Evolutionary conservation across 1,284 basidiomycete species (phyloP).

Genomic region (Ustilago loliicola): DNA sequence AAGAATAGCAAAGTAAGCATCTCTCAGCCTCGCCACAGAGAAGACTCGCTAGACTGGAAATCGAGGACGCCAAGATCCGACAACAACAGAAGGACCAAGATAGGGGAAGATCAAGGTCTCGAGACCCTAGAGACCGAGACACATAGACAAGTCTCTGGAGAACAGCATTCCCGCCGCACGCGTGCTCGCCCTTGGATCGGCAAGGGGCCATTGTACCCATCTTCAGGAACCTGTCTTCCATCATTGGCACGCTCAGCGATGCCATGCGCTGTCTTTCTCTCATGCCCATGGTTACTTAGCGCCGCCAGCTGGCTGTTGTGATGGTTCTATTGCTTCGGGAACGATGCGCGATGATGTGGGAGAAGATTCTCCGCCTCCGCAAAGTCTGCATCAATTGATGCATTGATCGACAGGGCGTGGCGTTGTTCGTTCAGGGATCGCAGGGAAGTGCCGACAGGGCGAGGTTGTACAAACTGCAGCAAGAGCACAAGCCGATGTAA

Average conservation of each 20-base stretch:
- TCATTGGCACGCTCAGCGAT: background rate
- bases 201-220: constrained; percentile 13
- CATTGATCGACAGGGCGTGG: constrained; percentile 17
- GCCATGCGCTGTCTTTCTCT: background rate
- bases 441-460: background rate
- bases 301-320: constrained; percentile 3
- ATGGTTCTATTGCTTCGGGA: constrained; percentile 2
- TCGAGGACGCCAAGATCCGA: constrained; percentile 38
- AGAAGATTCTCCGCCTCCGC: constrained; percentile 23
- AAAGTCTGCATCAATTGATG: constrained; percentile 5
- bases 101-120: constrained; percentile 5
- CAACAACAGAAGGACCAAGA: background rate
- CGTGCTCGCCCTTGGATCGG: constrained; percentile 31
- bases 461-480: background rate
- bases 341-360: constrained; percentile 26
- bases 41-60: background rate
- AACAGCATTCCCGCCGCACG: constrained; percentile 26
- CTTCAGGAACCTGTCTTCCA: background rate
- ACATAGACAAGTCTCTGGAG: background rate
- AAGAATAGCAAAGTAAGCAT: constrained; percentile 22
- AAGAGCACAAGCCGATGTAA: constrained; percentile 10
- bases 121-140: background rate
- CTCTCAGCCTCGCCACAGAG: background rate
- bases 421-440: background rate
- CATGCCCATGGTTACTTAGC: background rate